phyloP scores from a whole-genome alignment of 163 green algal species.

The Scenedesmus sp. region DNA sequence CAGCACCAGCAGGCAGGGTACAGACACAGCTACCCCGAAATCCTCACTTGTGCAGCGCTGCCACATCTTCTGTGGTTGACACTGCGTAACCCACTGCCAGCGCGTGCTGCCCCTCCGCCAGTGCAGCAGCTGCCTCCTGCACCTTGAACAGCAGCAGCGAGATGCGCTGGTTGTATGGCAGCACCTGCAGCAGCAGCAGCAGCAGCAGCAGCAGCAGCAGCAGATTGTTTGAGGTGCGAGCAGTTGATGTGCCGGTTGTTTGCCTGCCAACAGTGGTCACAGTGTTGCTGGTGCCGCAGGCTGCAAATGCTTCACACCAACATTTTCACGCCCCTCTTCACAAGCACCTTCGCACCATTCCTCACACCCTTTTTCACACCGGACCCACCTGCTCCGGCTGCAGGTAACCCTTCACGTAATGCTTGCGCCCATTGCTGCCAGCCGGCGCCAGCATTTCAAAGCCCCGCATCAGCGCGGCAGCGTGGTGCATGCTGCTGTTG shows the following conservation, averaged over 20 bases:
- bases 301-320: no score
- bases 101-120: constrained; percentile 3
- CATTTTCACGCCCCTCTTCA: not conserved
- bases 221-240: no score
- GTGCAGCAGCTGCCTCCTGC: not conserved
- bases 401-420: constrained; percentile 38
- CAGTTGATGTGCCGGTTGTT: no score
- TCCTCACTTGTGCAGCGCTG: constrained; percentile 47
- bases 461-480: constrained; percentile 22
- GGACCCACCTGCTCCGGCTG: constrained; percentile 34
- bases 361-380: no score
- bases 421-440: not conserved
- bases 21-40: no score
- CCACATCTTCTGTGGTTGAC: constrained; percentile 39
- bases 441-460: constrained; percentile 1
- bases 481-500: constrained; percentile 45
- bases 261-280: not conserved
- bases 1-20: no score
- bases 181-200: constrained; percentile 23
- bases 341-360: not conserved
- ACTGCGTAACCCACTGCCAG: constrained; percentile 30
- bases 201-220: constrained; percentile 18
- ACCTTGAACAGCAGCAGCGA: constrained; percentile 52
- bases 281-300: not conserved
- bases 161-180: constrained; percentile 48